phyloP scores from a whole-genome alignment of 1,284 basidiomycete genomes.

The Takashimella koratensis region DNA sequence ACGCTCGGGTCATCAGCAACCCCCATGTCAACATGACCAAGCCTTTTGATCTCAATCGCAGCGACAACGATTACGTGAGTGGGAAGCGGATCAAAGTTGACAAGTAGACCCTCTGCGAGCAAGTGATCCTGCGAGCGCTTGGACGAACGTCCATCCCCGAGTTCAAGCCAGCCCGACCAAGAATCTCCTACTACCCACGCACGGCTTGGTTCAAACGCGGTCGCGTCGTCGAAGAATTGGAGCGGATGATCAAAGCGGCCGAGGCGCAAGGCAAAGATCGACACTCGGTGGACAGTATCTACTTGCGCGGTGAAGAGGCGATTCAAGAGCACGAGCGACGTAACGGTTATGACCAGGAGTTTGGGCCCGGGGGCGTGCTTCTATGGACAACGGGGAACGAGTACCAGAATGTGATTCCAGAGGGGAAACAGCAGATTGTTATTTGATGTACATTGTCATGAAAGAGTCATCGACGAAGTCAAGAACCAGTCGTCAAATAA shows the following conservation, averaged over 20 bases:
- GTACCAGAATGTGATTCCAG: too few relatives aligned
- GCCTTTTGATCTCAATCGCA: conserved; percentile 30
- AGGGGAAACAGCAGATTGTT: too few relatives aligned
- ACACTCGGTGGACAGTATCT: conserved; percentile 21
- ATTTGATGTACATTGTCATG: too few relatives aligned
- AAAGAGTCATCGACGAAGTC: too few relatives aligned
- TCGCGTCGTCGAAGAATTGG: conserved; percentile 18
- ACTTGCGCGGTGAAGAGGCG: conserved; percentile 26
- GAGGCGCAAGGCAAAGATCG: conserved; percentile 10
- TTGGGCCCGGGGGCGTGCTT: conserved; percentile 25
- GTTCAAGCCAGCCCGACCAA: conserved; percentile 23
- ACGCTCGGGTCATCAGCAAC: conserved; percentile 34
- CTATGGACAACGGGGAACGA: too few relatives aligned
- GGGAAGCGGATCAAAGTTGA: conserved; percentile 4
- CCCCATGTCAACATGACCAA: conserved; percentile 31
- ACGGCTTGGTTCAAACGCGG: conserved; percentile 29
- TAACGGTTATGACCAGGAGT: conserved; percentile 29
- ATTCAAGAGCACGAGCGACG: conserved; percentile 26
- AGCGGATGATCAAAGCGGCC: conserved; percentile 25
- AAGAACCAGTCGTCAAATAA: too few relatives aligned
- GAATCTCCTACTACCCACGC: conserved; percentile 24
- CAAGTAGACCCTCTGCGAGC: conserved; percentile 30
- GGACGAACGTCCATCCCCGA: conserved; percentile 25
- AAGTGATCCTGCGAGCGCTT: conserved; percentile 32
- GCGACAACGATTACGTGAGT: conserved; percentile 31